These are phyloP conservation scores for Nothophaeocryptopus gaeumannii DNA, from an alignment of 2,329 filamentous ascomycete genomes.

Conservation along the genomic window DNA sequence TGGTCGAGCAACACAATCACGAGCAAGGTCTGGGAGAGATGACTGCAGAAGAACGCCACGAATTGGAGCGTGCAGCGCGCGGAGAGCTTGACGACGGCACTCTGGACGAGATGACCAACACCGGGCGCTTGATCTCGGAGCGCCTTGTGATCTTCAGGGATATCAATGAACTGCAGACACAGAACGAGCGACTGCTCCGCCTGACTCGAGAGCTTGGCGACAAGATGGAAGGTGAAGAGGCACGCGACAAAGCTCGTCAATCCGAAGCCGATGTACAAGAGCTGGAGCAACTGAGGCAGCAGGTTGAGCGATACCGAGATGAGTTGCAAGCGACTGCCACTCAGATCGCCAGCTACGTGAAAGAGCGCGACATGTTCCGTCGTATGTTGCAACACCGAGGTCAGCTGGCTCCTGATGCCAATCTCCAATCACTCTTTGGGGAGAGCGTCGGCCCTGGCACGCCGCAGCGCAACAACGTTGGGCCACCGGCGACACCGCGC, in stretches of 20 bases:
- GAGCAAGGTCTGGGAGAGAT: conserved; percentile 75
- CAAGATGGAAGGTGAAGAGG: conserved; percentile 88
- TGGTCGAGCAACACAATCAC: conserved; percentile 79
- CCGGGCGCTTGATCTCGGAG: conserved; percentile 83
- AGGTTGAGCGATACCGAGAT: conserved; percentile 76
- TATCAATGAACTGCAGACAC: conserved; percentile 77
- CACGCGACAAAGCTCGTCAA: conserved; percentile 58
- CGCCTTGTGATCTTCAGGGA: conserved; percentile 88
- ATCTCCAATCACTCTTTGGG: conserved; percentile 68
- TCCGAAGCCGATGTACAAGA: conserved; percentile 58
- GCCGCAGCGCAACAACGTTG: conserved; percentile 40
- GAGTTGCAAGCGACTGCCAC: conserved; percentile 78
- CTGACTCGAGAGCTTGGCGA: conserved; percentile 82
- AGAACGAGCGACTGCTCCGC: conserved; percentile 80
- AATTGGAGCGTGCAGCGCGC: conserved; percentile 73
- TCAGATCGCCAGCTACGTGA: conserved; percentile 87
- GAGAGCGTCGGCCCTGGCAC: conserved; percentile 59
- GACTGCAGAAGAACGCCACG: conserved; percentile 66
- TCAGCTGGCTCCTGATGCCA: conserved; percentile 56
- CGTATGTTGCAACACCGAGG: conserved; percentile 81
- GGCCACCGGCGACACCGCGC: conserved; percentile 48
- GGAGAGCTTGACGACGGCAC: conserved; percentile 71
- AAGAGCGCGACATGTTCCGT: conserved; percentile 96
- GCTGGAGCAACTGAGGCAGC: conserved; percentile 68
- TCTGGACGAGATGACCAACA: conserved; percentile 73